Conservation (phyloP, 2,329 filamentous ascomycete species). For the Coniochaeta sp. region DNA sequence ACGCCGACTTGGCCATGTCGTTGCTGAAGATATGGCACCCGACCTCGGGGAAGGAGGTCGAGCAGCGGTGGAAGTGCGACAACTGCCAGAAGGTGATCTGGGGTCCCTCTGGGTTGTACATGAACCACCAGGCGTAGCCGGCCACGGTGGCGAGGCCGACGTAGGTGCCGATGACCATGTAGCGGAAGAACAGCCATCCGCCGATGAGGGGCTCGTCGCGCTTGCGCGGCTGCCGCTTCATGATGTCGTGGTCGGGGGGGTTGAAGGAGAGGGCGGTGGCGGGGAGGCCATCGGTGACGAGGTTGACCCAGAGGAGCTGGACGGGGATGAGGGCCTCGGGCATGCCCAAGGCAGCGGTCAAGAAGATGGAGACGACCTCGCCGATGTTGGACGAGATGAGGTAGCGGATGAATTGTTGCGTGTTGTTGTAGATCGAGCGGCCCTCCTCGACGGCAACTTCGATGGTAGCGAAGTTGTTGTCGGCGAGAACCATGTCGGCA, state of each 20-base stretch:
- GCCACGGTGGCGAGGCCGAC: slow-evolving; percentile 92
- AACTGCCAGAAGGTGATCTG: slow-evolving; percentile 89
- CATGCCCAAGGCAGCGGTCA: slow-evolving; percentile 94
- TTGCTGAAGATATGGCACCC: slow-evolving; percentile 89
- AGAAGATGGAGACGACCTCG: slow-evolving; percentile 97
- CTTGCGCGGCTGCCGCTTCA: slow-evolving; percentile 86
- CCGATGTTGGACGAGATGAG: slow-evolving; percentile 99
- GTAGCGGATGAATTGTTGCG: slow-evolving; percentile 98
- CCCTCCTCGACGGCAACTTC: slow-evolving; percentile 94
- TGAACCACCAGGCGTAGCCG: slow-evolving; percentile 99
- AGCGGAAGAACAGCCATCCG: slow-evolving; percentile 96
- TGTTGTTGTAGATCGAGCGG: slow-evolving; percentile 98
- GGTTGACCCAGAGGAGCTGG: slow-evolving; percentile 96
- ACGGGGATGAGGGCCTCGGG: slow-evolving; percentile 95
- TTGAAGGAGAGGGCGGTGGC: slow-evolving; percentile 97
- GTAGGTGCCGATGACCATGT: slow-evolving; percentile 92
- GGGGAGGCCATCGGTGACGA: slow-evolving; percentile 94
- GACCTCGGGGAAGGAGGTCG: slow-evolving; percentile 75
- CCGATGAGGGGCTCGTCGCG: slow-evolving; percentile 88
- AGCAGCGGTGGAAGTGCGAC: slow-evolving; percentile 90
- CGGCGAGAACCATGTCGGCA: slow-evolving; percentile 95
- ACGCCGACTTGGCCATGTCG: slow-evolving; percentile 79
- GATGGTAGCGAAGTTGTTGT: slow-evolving; percentile 99
- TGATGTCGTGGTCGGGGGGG: slow-evolving; percentile 95
- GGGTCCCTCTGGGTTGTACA: slow-evolving; percentile 86